phyloP scores from a whole-genome alignment of 306 rosid genomes.

The Dicorynia guianensis region DNA sequence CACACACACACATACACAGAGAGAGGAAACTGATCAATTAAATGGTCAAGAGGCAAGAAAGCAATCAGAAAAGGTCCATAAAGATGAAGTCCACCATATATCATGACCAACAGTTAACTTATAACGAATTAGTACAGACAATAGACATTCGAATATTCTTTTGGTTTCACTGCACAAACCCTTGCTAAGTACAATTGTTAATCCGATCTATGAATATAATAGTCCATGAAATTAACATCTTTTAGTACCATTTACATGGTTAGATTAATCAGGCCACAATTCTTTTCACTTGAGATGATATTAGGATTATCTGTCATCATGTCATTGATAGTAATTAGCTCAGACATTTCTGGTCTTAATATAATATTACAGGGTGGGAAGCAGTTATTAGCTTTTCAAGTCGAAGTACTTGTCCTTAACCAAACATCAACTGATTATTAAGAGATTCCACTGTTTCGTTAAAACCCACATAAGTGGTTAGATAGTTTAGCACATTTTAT shows the following conservation, averaged over 20 bases:
- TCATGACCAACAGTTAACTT: not conserved
- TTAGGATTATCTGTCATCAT: not conserved
- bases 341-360: not conserved
- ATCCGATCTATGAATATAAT: not conserved
- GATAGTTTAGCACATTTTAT: not conserved
- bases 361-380: slow-evolving; percentile 14
- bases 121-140: not conserved
- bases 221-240: not conserved
- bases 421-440: not conserved
- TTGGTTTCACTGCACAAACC: not conserved
- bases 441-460: slow-evolving; percentile 27
- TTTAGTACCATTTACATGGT: not conserved
- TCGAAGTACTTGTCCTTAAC: slow-evolving; percentile 7
- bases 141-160: not conserved
- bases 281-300: not conserved
- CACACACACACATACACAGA: slow-evolving; percentile 12
- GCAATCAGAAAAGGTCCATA: too few species aligned
- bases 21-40: slow-evolving; percentile 10
- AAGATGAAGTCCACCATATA: not conserved
- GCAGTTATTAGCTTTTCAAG: slow-evolving; percentile 7
- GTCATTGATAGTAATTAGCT: not conserved
- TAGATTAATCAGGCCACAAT: not conserved
- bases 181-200: not conserved
- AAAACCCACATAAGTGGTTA: slow-evolving; percentile 7
- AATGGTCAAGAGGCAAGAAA: not conserved